These are phyloP conservation scores for Helminthosporium solani DNA, from an alignment of 2,329 filamentous ascomycete genomes.

Conservation along the genomic window DNA sequence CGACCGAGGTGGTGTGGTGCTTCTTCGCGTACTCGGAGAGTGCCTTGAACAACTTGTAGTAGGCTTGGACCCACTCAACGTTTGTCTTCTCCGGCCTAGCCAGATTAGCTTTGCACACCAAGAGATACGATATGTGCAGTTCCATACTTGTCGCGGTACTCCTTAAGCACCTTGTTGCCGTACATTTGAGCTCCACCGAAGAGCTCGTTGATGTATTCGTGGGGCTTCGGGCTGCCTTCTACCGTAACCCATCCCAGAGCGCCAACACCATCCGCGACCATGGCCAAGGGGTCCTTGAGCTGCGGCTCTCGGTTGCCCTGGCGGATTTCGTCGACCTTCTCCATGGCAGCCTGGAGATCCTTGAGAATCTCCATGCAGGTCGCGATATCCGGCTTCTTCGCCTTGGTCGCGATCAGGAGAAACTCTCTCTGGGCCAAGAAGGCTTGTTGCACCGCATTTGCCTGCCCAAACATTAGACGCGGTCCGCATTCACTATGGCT, in stretches of 20 bases:
- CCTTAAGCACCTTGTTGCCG: conserved; percentile 89
- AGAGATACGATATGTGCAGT: background rate
- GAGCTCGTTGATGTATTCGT: conserved; percentile 80
- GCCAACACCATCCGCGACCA: conserved; percentile 86
- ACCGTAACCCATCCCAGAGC: conserved; percentile 88
- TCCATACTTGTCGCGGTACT: conserved; percentile 76
- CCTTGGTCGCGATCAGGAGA: conserved; percentile 82
- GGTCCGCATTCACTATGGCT: background rate
- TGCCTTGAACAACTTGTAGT: conserved; percentile 85
- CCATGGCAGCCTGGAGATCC: conserved; percentile 80
- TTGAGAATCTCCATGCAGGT: conserved; percentile 77
- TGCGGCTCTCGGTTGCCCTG: conserved; percentile 76
- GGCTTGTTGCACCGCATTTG: conserved; percentile 60
- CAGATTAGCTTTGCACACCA: conserved; percentile 16
- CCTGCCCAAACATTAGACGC: conserved; percentile 37
- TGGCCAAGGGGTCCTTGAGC: conserved; percentile 77
- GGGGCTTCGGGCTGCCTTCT: conserved; percentile 66
- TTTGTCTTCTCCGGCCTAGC: conserved; percentile 67
- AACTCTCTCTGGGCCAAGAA: conserved; percentile 87
- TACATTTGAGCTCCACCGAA: conserved; percentile 87
- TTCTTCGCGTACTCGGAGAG: conserved; percentile 82
- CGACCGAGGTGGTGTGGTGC: conserved; percentile 74
- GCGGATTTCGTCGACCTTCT: conserved; percentile 75
- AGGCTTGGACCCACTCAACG: conserved; percentile 87
- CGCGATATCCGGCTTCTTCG: conserved; percentile 82